Evolutionary conservation across 768 basidiomycete species (phyloP).

Genomic region (Tricholoma matsutake): DNA sequence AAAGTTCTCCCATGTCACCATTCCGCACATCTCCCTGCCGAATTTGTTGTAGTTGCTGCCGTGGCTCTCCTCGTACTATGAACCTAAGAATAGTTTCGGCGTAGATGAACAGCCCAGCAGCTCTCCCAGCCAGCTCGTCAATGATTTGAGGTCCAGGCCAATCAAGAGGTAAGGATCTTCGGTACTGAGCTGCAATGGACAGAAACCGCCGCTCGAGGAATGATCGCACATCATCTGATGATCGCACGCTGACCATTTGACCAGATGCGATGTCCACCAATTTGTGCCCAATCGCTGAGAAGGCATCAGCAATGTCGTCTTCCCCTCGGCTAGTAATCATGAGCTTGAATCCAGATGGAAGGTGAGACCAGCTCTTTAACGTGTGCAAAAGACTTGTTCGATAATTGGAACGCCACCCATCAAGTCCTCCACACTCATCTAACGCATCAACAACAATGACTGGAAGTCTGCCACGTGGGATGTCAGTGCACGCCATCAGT

Average conservation of each 20-base stretch:
- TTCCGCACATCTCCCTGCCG: neutral
- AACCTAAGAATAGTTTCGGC: constrained; percentile 3
- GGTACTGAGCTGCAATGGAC: neutral
- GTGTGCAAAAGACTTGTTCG: neutral
- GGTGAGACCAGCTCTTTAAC: neutral
- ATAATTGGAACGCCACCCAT: neutral
- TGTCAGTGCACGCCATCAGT: neutral
- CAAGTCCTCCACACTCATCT: constrained; percentile 19
- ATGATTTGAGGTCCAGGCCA: constrained; percentile 3
- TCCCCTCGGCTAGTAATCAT: constrained; percentile 3
- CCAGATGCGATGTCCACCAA: neutral
- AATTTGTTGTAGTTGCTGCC: neutral
- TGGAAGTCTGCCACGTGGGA: neutral
- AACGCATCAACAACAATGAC: constrained; percentile 26
- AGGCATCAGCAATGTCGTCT: neutral
- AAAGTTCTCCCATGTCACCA: constrained; percentile 17
- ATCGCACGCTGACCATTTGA: neutral
- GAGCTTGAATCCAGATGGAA: constrained; percentile 1
- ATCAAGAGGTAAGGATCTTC: neutral
- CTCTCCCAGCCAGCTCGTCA: constrained; percentile 11
- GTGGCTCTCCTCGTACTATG: neutral
- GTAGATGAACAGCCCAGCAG: constrained; percentile 8
- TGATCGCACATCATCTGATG: neutral
- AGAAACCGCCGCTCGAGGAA: neutral
- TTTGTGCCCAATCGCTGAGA: neutral